Evolutionary conservation across 192 early-diverging fungal genomes (phyloP), one percentile per base, ranked within the genome.

Genomic region (Diversispora eburnea): DNA sequence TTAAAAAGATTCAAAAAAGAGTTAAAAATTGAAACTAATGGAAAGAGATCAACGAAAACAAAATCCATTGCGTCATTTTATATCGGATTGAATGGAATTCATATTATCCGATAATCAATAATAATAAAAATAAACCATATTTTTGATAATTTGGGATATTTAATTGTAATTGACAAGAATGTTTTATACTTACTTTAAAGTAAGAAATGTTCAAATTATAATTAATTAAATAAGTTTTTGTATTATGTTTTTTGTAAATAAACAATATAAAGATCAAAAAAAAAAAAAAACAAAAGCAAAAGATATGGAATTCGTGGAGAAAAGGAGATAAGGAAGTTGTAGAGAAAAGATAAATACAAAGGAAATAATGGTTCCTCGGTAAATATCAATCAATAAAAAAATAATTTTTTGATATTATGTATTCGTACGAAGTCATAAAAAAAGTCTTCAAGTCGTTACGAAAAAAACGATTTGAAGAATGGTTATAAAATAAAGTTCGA

Each of bases 1-100:
- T 52, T 12, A 17, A 52, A 52, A n/a, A n/a, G n/a, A n/a, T n/a
- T n/a, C n/a, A n/a, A n/a, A n/a, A n/a, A n/a, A n/a, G n/a, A n/a
- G n/a, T n/a, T n/a, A n/a, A n/a, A 8, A 13, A 52, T 52, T 17
- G 10, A 10, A 52, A 54, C 51, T 17, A 9, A 54, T 33, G n/a
- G n/a, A 54, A 10, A 54, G 51, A 54, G n/a, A 17, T 17, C 8
- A 54, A 54, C 12, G 12, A 54, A 54, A 17, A 10, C 51, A 54
- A 54, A 54, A 54, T 54, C 12, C 51, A 54, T 54, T 54, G 51
- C 51, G 51, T 54, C 51, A 54, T 54, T 54, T 54, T 54, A 54
- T 54, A 10, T 54, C 25, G 25, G 25, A 33, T 33, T 33, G 25
- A 33, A 33, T 33, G 25, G 25, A 33, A 33, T 33, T 33, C 25